Conservation (phyloP, 352 stramenopile species). For the Pythium brachiatum region DNA sequence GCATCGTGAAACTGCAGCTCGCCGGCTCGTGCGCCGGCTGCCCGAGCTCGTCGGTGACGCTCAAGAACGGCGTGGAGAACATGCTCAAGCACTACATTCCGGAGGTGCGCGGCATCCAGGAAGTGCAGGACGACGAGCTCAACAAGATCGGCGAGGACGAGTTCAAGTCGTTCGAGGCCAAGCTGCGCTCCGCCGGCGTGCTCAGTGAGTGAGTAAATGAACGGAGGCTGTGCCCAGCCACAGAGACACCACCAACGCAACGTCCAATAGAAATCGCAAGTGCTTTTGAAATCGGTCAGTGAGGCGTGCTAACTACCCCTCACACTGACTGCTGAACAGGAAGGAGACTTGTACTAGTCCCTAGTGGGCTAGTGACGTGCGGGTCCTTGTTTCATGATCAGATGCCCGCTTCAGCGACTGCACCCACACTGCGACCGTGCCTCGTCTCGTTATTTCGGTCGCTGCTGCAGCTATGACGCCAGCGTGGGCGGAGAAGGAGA, state of each 20-base stretch:
- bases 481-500: not conserved
- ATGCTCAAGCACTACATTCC: conserved; percentile 99
- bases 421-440: not conserved
- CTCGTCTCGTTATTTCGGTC: not conserved
- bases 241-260: not conserved
- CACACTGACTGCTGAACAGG: too few relatives aligned
- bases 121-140: conserved; percentile 77
- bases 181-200: conserved; percentile 77
- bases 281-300: not conserved
- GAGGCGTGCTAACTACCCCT: too few relatives aligned
- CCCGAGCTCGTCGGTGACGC: conserved; percentile 96
- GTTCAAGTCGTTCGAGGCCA: conserved; percentile 80
- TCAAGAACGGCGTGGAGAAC: conserved; percentile 99
- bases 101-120: conserved; percentile 91
- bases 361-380: too few relatives aligned
- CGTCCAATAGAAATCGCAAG: conserved; percentile 4
- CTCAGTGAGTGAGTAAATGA: conserved; percentile 83
- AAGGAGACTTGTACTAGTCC: too few relatives aligned
- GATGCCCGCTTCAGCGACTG: too few relatives aligned
- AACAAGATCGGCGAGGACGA: conserved; percentile 78
- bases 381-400: too few relatives aligned
- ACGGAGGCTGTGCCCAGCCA: too few relatives aligned
- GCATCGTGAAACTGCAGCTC: conserved; percentile 88
- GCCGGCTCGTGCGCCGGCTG: conserved; percentile 97
- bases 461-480: not conserved